phyloP scores from a whole-genome alignment of 345 rosid genomes.

The Euphorbia tirucalli region DNA sequence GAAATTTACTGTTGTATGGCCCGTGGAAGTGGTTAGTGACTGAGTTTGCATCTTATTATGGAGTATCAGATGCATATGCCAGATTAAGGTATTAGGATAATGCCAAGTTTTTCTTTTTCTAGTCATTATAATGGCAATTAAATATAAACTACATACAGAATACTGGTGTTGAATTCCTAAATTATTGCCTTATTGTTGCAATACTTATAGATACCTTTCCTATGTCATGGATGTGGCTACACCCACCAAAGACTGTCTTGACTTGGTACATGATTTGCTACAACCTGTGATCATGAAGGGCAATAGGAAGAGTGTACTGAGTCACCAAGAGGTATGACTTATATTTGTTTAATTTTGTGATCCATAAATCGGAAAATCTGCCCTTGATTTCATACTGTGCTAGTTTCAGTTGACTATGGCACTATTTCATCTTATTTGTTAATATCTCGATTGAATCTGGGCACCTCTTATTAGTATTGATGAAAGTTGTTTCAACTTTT shows the following conservation, averaged over 20 bases:
- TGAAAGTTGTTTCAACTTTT: neutral
- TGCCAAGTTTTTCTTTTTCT: neutral
- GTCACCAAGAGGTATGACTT: constrained; percentile 30
- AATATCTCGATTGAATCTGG: too few species aligned
- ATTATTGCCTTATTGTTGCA: neutral
- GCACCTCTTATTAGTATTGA: neutral
- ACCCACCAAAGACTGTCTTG: constrained; percentile 32
- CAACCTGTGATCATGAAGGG: constrained; percentile 28
- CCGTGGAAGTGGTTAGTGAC: constrained; percentile 33
- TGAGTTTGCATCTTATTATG: constrained; percentile 32
- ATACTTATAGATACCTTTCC: constrained; percentile 24
- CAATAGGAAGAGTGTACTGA: constrained; percentile 25
- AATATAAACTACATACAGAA: neutral
- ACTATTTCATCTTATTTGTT: neutral
- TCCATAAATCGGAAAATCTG: neutral
- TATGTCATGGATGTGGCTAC: constrained; percentile 36
- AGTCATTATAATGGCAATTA: neutral
- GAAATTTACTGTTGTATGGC: constrained; percentile 24
- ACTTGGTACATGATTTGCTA: constrained; percentile 22
- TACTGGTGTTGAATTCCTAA: neutral
- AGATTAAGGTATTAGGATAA: constrained; percentile 23
- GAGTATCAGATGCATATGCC: constrained; percentile 27
- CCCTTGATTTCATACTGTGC: neutral
- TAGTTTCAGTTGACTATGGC: neutral
- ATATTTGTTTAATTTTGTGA: neutral